These are phyloP conservation scores for Paramecium caudatum DNA, from an alignment of 73 alveolate genomes.

Conservation along the genomic window DNA sequence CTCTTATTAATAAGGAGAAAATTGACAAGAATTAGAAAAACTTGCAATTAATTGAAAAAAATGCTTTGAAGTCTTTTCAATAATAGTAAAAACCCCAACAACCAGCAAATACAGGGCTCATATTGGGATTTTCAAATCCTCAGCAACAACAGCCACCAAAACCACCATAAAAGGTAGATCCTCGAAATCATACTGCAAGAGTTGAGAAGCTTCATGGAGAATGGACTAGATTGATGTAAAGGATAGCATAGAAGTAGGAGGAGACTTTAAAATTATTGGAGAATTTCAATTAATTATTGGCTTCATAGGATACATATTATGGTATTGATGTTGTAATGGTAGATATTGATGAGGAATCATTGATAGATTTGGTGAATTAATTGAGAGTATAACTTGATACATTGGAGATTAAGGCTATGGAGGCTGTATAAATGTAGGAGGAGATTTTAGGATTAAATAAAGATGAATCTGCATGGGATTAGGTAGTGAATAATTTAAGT, in stretches of 20 bases:
- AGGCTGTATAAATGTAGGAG: neutral
- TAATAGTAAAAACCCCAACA: neutral
- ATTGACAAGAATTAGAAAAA: conserved; percentile 20
- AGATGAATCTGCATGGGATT: conserved; percentile 40
- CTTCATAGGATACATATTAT: neutral
- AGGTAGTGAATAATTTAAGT: neutral
- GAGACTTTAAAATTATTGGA: neutral
- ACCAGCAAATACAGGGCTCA: neutral
- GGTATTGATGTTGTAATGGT: neutral
- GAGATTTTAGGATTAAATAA: conserved; percentile 1
- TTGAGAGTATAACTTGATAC: neutral
- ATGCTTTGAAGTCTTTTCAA: neutral
- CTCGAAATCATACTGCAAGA: neutral
- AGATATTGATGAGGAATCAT: conserved; percentile 4
- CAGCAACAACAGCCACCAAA: neutral
- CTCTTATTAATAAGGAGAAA: neutral
- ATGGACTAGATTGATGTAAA: neutral
- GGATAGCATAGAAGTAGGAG: neutral
- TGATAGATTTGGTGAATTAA: neutral
- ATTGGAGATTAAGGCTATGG: neutral
- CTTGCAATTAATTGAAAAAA: conserved; percentile 7
- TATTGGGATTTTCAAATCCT: too few species aligned
- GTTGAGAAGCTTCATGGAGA: neutral
- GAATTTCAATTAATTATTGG: neutral
- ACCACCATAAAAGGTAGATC: neutral